Evolutionary conservation across 495 filamentous ascomycete species (phyloP).

Genomic region (Annulohypoxylon bovei): DNA sequence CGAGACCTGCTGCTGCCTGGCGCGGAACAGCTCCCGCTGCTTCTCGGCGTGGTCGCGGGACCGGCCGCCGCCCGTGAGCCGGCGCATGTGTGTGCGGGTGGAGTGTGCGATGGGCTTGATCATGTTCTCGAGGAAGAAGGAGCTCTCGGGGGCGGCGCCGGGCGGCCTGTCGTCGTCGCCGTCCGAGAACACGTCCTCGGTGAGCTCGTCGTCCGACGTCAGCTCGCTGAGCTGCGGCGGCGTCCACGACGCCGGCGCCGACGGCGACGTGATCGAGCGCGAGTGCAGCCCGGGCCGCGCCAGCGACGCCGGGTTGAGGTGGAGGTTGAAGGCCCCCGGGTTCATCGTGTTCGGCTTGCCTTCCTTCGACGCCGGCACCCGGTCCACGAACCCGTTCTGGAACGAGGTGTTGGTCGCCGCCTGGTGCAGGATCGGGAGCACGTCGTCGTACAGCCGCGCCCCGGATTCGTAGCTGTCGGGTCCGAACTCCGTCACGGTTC

Average conservation of each 20-base stretch:
- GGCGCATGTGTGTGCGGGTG: conserved; percentile 69
- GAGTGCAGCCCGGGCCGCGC: conserved; percentile 68
- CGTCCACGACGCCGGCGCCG: conserved; percentile 63
- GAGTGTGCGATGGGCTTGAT: conserved; percentile 64
- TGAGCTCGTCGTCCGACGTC: conserved; percentile 62
- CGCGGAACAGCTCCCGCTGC: conserved; percentile 66
- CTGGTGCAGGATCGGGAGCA: conserved; percentile 87
- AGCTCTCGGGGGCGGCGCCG: conserved; percentile 56
- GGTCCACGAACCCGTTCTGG: conserved; percentile 86
- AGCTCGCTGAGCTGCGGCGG: conserved; percentile 65
- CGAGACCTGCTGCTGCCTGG: conserved; percentile 46
- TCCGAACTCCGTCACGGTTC: conserved; percentile 70
- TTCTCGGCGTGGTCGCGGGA: conserved; percentile 67
- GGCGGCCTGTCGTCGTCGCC: conserved; percentile 59
- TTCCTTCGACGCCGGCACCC: conserved; percentile 61
- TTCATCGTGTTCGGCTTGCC: conserved; percentile 70
- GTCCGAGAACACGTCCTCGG: conserved; percentile 63
- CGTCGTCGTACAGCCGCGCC: conserved; percentile 92
- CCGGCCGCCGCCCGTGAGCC: conserved; percentile 68
- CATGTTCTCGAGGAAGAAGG: conserved; percentile 74
- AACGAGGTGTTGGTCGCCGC: conserved; percentile 74
- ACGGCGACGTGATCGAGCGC: conserved; percentile 79
- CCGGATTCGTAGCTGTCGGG: conserved; percentile 73
- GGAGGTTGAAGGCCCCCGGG: conserved; percentile 67
- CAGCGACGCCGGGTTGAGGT: conserved; percentile 51